A percentile compares a stretch with the other conserved stretches of the same genome.
Conservation (phyloP, 208 protist species). For the Kentomonas sorsogonicus region DNA sequence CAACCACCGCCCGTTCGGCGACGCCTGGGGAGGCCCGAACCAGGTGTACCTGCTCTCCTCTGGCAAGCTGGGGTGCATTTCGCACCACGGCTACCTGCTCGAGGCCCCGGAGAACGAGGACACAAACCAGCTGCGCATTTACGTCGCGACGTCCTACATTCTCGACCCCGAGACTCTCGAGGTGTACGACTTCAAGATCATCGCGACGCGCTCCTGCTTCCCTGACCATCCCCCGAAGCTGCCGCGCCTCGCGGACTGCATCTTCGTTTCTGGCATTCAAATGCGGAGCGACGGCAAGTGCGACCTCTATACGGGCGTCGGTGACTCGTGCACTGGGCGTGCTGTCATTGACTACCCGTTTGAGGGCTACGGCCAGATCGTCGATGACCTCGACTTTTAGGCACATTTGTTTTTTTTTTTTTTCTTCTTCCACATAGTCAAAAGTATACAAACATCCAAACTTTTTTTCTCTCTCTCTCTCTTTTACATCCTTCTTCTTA, state of each 20-base stretch:
- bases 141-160: slow-evolving; percentile 33
- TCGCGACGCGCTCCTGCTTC: slow-evolving; percentile 32
- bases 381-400: slow-evolving; percentile 37
- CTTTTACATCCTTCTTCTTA: slow-evolving; percentile 9
- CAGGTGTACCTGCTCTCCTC: slow-evolving; percentile 35
- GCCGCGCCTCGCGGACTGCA: slow-evolving; percentile 26
- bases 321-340: slow-evolving; percentile 30
- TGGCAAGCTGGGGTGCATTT: slow-evolving; percentile 34
- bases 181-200: slow-evolving; percentile 23
- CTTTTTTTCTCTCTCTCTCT: slow-evolving; percentile 11
- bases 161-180: slow-evolving; percentile 23
- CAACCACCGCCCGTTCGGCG: slow-evolving; percentile 19
- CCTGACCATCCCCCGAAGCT: slow-evolving; percentile 27
- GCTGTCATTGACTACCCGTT: slow-evolving; percentile 57
- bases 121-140: slow-evolving; percentile 22
- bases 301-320: slow-evolving; percentile 45
- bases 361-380: slow-evolving; percentile 40
- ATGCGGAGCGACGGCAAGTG: slow-evolving; percentile 48
- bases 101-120: too few relatives aligned
- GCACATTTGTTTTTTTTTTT: slow-evolving; percentile 10
- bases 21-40: slow-evolving; percentile 44
- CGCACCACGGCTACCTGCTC: slow-evolving; percentile 26
- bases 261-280: slow-evolving; percentile 43
- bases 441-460: neutral
- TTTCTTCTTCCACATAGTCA: slow-evolving; percentile 5